Evolutionary conservation across 164 flowering plant genomes (phyloP), one percentile per base, ranked within the genome.

Genomic region (Chimonanthus salicifolius): DNA sequence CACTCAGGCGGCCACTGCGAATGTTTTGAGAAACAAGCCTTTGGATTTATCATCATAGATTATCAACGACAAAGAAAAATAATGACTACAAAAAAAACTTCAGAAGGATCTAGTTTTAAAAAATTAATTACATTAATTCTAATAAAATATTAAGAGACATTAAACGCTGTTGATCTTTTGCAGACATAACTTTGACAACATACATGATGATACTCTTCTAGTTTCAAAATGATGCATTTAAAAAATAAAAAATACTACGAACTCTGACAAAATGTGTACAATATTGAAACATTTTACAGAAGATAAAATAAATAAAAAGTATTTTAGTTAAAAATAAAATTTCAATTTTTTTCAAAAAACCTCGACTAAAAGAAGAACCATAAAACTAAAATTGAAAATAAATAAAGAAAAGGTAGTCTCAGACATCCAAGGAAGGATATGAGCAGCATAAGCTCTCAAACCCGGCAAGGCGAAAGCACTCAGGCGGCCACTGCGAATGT

Each of bases 401-500:
- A 11, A 65, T 8, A 6, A 21, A 20, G 43, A 16, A 6, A 65
- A 44, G 44, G 47, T 4, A 33, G 68, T 66, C 68, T 66, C 68
- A 71, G 65, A 58, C 74, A 71, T 71, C 74, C 74, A 71, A 62
- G 74, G 74, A 71, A 71, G 74, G 74, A 62, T 6, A 47, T 47
- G 47, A 62, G 45, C 74, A 71, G 74, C 67, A 62, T 20, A 46
- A 71, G 74, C 74, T 71, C 68, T 71, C 74, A 71, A 71, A 68
- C 74, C 67, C n/a, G 67, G 74, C 74, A 74, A 81, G 85, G 84
- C 87, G 90, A 87, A 87, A 88, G 86, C 83, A 78, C 82, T 85
- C 63, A 79, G 90, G 87, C 85, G 90, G 89, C 84, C 84, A 86
- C 86, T 88, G 91, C 87, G 89, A 84, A 88, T 86, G 91, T 81